Evolutionary conservation across 306 rosid genomes (phyloP).

Genomic region (Casuarina glauca): DNA sequence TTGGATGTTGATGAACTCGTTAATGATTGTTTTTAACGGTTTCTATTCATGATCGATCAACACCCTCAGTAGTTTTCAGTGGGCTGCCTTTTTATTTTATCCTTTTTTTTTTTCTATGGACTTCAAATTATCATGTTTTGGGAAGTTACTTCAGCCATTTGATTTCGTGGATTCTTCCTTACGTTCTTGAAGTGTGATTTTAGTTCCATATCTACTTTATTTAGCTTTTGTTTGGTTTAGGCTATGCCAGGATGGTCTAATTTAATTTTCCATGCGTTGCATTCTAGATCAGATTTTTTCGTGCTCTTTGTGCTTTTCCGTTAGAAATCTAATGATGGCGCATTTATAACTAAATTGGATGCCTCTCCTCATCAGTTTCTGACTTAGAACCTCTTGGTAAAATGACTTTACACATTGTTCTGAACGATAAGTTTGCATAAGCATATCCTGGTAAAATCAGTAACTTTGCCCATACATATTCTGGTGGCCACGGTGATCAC

Average conservation of each 20-base stretch:
- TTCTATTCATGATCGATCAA: neutral
- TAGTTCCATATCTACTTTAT: neutral
- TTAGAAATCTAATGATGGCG: neutral
- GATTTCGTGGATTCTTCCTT: neutral
- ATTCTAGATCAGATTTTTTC: neutral
- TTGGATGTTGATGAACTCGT: constrained; percentile 3
- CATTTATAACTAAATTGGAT: neutral
- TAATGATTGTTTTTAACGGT: neutral
- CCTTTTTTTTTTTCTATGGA: neutral
- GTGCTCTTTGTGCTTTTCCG: neutral
- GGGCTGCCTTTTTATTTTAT: neutral
- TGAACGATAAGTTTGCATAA: neutral
- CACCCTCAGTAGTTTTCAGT: neutral
- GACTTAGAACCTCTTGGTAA: neutral
- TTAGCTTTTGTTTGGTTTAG: neutral
- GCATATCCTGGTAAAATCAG: neutral
- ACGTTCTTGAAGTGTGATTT: neutral
- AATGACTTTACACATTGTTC: neutral
- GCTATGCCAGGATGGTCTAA: neutral
- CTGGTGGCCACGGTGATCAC: neutral
- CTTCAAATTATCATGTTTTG: neutral
- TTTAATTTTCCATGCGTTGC: neutral
- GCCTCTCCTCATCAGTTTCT: neutral
- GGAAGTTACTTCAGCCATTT: neutral
- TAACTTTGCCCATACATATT: neutral